Evolutionary conservation across 1,139 yeast genomes (phyloP), one percentile per base, ranked within the genome.

Genomic region (Candida glucosophila): DNA sequence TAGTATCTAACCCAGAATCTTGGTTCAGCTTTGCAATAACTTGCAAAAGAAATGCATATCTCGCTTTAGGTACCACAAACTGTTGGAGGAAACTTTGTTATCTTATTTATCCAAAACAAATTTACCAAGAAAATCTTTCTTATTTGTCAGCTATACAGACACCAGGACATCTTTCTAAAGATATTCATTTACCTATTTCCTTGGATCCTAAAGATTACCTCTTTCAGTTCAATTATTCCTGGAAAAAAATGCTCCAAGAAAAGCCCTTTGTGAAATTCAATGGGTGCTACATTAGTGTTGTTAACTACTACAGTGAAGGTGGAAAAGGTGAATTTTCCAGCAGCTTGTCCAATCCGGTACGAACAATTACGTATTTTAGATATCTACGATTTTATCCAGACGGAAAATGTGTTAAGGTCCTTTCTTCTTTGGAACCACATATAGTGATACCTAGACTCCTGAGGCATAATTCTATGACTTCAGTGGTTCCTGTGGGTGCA

Each of bases 271-370:
- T 88, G 13, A 78, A 88, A 42, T 83, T 73, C 47, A 60, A 73
- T 26, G 98, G 98, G 2, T 68, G 86, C 19, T 90, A 88, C 44
- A 81, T 90, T 16, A 77, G 93, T 41, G 82, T 80, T 8, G 80
- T 90, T 27, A 80, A 82, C 35, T 88, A 85, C 49, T 69, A 81
- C 38, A 68, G 93, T 32, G 82, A 82, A 43, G 94, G 96, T 26
- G 74, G 80, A 2, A 65, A 73, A 28, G 68, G 67, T 6, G 82
- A 73, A 40, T 69, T 75, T 27, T 69, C 80, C 4, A 67, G 63
- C 20, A 67, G 82, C n/a, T 75, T 92, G 80, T 53, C 67, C 22
- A 73, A 74, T 32, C 95, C 96, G 0, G 71, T 82, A 12, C 73
- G 82, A 40, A 73, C 86, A 47, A 81, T 88, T 24, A 83, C 95